Evolutionary conservation across 129 eudicot genomes (phyloP), one percentile per base, ranked within the genome.

Genomic region (Mikania micrantha): DNA sequence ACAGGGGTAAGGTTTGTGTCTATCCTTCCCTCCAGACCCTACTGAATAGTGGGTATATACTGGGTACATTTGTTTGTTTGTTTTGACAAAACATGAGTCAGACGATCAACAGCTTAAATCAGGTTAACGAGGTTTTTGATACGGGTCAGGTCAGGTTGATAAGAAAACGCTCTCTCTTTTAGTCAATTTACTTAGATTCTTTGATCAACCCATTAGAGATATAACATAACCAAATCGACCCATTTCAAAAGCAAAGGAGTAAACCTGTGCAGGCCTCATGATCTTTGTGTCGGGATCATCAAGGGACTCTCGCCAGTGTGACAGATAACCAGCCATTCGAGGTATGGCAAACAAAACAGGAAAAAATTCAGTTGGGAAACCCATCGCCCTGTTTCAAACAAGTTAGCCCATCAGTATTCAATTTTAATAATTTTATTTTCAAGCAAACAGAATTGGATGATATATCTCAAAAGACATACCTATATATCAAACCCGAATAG

Each of bases 211-310:
- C 17, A 11, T 38, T 19, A 11, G 2, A 64, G 15, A 64, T n/a
- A n/a, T n/a, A n/a, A 22, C 22, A 44, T 1, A 25, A 13, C 22
- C 69, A 15, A 15, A 41, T 27, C 2, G 7, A 25, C 11, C 20
- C 10, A 3, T 9, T 39, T 13, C 11, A 38, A 4, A 62, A 20
- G 50, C 21, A 4, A 62, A 62, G 4, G 19, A 17, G 9, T 39
- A 64, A 29, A 92, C 99, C 99, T 94, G 90, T 45, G 95, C 95
- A 7, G 99, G 99, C 81, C 99, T 87, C 94, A 94, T 87, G 78
- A 94, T 87, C 86, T 94, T 94, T n/a, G 99, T 94, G 74, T 94
- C 99, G 9, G 97, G 97, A 74, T 94, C 99, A 79, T 87, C 95
- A 38, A 94, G 85, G 3, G 97, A 94, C 77, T 94, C 99, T 45